A percentile compares a stretch with the other conserved stretches of the same genome.
Evolutionary conservation across 2,329 filamentous ascomycete genomes (phyloP).

Genomic region (Fusarium algeriense): DNA sequence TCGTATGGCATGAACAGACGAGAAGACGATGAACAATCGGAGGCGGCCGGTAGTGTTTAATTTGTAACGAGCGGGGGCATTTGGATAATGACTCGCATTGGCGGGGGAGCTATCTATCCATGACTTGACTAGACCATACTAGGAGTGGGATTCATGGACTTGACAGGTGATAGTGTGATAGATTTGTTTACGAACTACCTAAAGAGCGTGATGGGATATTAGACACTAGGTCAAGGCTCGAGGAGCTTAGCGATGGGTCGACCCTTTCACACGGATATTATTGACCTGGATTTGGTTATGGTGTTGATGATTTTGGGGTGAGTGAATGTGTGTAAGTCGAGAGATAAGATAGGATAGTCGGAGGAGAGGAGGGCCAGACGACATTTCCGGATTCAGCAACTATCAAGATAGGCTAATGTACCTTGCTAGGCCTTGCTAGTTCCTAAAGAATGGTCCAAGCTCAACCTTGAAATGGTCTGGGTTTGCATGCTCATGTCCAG

Average conservation of each 20-base stretch:
- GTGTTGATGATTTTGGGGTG: conserved; percentile 1
- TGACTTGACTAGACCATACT: conserved; percentile 31
- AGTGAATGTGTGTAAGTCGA: conserved; percentile 2
- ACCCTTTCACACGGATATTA: neutral
- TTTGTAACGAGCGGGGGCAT: conserved; percentile 25
- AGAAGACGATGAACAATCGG: conserved; percentile 29
- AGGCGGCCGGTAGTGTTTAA: conserved; percentile 38
- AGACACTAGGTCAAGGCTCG: conserved; percentile 1
- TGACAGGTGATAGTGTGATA: conserved; percentile 18
- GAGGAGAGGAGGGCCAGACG: conserved; percentile 8
- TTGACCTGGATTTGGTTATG: neutral
- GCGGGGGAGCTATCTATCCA: conserved; percentile 36
- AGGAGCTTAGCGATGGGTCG: conserved; percentile 1
- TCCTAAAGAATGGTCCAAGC: conserved; percentile 12
- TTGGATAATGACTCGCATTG: conserved; percentile 47
- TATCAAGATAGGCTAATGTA: conserved; percentile 30
- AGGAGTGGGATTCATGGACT: conserved; percentile 16
- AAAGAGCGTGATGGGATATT: conserved; percentile 8
- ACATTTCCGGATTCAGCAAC: conserved; percentile 6
- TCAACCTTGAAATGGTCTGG: conserved; percentile 18
- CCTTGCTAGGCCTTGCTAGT: conserved; percentile 2
- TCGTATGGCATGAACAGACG: conserved; percentile 28
- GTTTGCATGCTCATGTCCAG: conserved; percentile 7
- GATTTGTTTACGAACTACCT: conserved; percentile 7
- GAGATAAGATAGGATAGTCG: conserved; percentile 13